phyloP scores from a whole-genome alignment of 148 eudicot species.

The Rhododendron ferrugineum region DNA sequence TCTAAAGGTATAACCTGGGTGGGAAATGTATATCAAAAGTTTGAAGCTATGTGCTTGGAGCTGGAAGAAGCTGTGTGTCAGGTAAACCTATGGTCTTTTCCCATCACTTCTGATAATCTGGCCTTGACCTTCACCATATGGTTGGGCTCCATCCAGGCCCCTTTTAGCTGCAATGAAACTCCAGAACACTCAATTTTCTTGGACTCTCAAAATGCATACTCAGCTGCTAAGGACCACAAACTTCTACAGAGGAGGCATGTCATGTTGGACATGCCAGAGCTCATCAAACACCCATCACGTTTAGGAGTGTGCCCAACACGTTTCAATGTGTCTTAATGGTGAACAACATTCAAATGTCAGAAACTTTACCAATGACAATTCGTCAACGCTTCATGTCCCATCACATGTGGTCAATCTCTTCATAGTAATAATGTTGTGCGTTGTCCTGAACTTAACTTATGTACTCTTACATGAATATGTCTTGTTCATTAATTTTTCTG shows the following conservation, averaged over 20 bases:
- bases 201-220: neutral
- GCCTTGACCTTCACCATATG: neutral
- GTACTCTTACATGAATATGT: neutral
- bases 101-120: neutral
- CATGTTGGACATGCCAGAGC: neutral
- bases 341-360: neutral
- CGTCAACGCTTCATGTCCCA: neutral
- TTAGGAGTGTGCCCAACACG: neutral
- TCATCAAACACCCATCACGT: neutral
- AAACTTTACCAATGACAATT: neutral
- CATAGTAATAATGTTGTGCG: neutral
- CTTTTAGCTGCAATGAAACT: neutral
- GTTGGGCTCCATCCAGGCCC: neutral
- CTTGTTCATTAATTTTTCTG: neutral
- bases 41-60: constrained; percentile 80
- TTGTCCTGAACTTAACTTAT: neutral
- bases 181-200: neutral
- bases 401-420: neutral
- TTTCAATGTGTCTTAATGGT: neutral
- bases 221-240: neutral
- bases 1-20: constrained; percentile 58
- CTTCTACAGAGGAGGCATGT: neutral
- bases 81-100: constrained; percentile 31
- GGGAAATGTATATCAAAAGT: constrained; percentile 52
- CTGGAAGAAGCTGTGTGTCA: constrained; percentile 66